Evolutionary conservation across 2,329 filamentous ascomycete species (phyloP).

Genomic region (Oidium heveae): DNA sequence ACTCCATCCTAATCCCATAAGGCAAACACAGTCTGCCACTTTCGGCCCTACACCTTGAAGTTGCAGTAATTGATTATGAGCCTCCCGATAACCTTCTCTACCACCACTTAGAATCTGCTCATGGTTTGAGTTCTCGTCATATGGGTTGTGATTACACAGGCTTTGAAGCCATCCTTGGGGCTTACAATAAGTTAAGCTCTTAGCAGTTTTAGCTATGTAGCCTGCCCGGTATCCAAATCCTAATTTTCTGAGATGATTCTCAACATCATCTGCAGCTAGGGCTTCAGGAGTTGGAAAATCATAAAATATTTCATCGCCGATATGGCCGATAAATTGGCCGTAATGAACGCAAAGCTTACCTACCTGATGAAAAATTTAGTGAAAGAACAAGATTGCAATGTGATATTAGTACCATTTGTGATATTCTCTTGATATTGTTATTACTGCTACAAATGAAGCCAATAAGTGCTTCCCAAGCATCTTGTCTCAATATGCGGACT

Average conservation of each 20-base stretch:
- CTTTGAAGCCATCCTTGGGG: conserved; percentile 51
- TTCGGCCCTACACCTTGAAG: conserved; percentile 87
- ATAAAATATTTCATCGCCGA: conserved; percentile 50
- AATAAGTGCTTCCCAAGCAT: conserved; percentile 83
- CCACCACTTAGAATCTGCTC: conserved; percentile 23
- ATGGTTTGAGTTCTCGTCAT: conserved; percentile 34
- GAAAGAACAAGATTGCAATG: background rate
- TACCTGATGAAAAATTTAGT: conserved; percentile 21
- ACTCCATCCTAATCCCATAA: conserved; percentile 91
- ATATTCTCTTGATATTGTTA: conserved; percentile 89
- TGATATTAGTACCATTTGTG: conserved; percentile 46
- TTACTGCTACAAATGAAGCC: conserved; percentile 98
- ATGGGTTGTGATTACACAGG: conserved; percentile 58
- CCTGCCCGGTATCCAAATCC: conserved; percentile 90
- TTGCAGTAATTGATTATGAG: conserved; percentile 54
- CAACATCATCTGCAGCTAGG: conserved; percentile 50
- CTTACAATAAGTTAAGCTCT: conserved; percentile 40
- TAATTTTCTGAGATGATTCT: conserved; percentile 51
- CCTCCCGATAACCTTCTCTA: conserved; percentile 39
- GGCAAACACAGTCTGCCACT: conserved; percentile 83
- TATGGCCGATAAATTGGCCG: conserved; percentile 45
- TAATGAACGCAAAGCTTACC: conserved; percentile 77
- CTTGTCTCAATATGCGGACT: conserved; percentile 77
- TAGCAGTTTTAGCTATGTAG: conserved; percentile 71
- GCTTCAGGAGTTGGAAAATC: conserved; percentile 63